phyloP scores from a whole-genome alignment of 2,329 filamentous ascomycete genomes.

The Ophiostoma ulmi region DNA sequence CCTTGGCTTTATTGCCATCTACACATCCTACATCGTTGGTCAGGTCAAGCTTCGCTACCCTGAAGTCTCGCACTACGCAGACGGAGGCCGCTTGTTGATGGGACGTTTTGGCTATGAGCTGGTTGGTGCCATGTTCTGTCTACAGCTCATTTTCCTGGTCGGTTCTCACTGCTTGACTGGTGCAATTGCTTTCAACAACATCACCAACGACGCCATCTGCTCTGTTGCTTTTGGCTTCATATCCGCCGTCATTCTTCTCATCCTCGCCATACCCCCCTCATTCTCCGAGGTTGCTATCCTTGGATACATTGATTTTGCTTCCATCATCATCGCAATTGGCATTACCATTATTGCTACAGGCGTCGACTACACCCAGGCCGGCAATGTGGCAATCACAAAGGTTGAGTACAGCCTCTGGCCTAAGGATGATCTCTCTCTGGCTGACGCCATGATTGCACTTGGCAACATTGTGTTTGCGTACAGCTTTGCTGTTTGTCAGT shows the following conservation, averaged over 20 bases:
- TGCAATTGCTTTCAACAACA: constrained; percentile 14
- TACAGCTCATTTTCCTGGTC: constrained; percentile 14
- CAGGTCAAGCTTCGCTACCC: constrained; percentile 14
- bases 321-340: constrained; percentile 9
- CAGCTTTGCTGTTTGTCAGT: constrained; percentile 14
- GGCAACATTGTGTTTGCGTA: constrained; percentile 15
- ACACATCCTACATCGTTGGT: constrained; percentile 13
- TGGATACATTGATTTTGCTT: constrained; percentile 10
- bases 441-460: constrained; percentile 10
- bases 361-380: neutral
- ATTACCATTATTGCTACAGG: constrained; percentile 14
- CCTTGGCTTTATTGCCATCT: constrained; percentile 9
- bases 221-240: constrained; percentile 10
- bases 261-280: constrained; percentile 10
- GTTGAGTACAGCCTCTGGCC: constrained; percentile 13
- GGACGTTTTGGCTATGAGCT: constrained; percentile 12
- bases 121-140: constrained; percentile 11
- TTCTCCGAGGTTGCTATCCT: constrained; percentile 14
- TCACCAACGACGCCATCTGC: constrained; percentile 14
- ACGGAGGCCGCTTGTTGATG: constrained; percentile 3
- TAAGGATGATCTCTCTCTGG: constrained; percentile 7
- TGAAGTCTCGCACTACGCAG: constrained; percentile 10
- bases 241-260: constrained; percentile 4
- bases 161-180: constrained; percentile 14
- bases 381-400: constrained; percentile 2